Percentiles rank a stretch among this genome's conserved stretches.
phyloP scores from a whole-genome alignment of 106 monocot species.

The Posidonia australis region DNA sequence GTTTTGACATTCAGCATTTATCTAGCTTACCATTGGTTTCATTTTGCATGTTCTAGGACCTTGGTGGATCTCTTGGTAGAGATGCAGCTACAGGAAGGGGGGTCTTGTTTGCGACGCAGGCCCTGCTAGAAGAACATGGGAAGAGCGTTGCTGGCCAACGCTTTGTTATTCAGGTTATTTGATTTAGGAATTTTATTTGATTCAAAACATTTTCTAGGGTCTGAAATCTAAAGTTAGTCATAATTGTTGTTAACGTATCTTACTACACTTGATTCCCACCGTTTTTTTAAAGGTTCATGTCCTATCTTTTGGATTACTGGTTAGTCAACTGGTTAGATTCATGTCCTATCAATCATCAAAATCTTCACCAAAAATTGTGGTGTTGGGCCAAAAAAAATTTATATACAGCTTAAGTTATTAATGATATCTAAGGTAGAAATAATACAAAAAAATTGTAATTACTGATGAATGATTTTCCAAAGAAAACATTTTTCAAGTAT shows the following conservation, averaged over 20 bases:
- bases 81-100: conserved; percentile 95
- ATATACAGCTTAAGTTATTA: too few species aligned
- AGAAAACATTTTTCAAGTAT: neutral
- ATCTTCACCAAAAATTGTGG: too few species aligned
- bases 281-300: too few species aligned
- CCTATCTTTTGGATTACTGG: too few species aligned
- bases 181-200: neutral
- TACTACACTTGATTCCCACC: too few species aligned
- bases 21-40: neutral
- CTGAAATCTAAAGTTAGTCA: neutral
- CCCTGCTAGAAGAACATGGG: conserved; percentile 78
- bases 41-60: conserved; percentile 35
- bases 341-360: too few species aligned
- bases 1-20: neutral
- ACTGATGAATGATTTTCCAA: too few species aligned
- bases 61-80: conserved; percentile 92
- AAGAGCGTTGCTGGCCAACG: conserved; percentile 70
- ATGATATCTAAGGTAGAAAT: too few species aligned
- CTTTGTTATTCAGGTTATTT: conserved; percentile 69
- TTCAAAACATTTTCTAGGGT: neutral
- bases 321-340: too few species aligned
- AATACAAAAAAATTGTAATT: too few species aligned
- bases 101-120: conserved; percentile 81
- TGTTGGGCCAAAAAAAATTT: too few species aligned
- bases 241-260: neutral